Base-by-base conservation (phyloP, 1,139 yeast genomes). In the Scheffersomyces titani region DNA sequence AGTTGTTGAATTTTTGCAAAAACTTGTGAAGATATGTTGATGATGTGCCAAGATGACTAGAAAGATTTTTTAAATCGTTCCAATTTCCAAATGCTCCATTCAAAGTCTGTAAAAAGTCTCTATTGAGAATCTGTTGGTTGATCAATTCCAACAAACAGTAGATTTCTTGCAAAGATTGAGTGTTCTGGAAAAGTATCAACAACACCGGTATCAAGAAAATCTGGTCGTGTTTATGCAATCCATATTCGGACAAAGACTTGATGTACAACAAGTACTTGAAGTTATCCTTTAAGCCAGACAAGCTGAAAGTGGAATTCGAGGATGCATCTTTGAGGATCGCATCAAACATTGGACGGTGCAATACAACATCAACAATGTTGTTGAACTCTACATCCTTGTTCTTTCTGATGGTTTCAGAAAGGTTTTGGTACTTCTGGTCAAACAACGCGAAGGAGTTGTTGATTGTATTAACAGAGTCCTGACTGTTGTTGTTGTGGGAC, bases 191-290 rank as follows among this genome's bases (percentile, higher is more conserved):
- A 20, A 75, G 53, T 5, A 75, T 56, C 46, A 79, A 64, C 11
- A 76, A 63, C 7, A 75, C 57, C 9, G 83, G 83, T n/a, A 80
- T 75, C 56, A 78, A 64, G 51, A 79, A 76, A 0, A 65, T 64
- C 57, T 76, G 81, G 58, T 80, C 83, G 54, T 76, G 80, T 55
- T 74, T 75, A 49, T 69, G 69, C 49, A 80, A 67, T 3, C 81
- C 81, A 52, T 67, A 69, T 52, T 73, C 77, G 1, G 78, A 70
- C 44, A 79, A 68, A 1, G 81, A 72, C 59, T 75, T 77, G 49
- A 78, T 66, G 61, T 76, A 78, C 50, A 80, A 71, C 54, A 80
- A 63, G 46, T 65, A 64, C 50, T 64, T 69, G 60, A 69, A 78
- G 52, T 73, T 69, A 3, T 63, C 62, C 53, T 67, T 66, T 57